Evolutionary conservation across 2,329 filamentous ascomycete genomes (phyloP).

Genomic region (Juglanconis juglandina): DNA sequence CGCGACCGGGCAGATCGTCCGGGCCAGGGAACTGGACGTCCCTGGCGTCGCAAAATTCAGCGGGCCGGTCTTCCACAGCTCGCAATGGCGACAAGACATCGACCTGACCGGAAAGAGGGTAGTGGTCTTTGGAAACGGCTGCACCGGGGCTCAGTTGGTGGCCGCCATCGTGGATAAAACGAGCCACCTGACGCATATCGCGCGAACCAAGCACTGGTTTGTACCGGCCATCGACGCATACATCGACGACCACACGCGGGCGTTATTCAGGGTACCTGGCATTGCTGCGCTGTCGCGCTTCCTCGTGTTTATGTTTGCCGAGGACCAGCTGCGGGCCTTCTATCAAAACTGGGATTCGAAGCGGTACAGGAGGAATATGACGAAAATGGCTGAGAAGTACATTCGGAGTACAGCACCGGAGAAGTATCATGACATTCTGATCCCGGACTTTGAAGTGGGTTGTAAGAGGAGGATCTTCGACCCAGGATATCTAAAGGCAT

Average conservation of each 20-base stretch:
- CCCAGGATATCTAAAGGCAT: slow-evolving; percentile 48
- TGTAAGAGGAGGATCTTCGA: slow-evolving; percentile 65
- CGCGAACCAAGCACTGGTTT: slow-evolving; percentile 42
- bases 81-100: slow-evolving; percentile 26
- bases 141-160: slow-evolving; percentile 34
- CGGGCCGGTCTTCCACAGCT: slow-evolving; percentile 31
- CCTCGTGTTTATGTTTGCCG: slow-evolving; percentile 37
- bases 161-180: slow-evolving; percentile 31
- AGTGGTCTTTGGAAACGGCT: slow-evolving; percentile 34
- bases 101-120: slow-evolving; percentile 28
- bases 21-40: slow-evolving; percentile 31
- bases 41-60: slow-evolving; percentile 28
- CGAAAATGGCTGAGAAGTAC: slow-evolving; percentile 38
- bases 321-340: slow-evolving; percentile 35
- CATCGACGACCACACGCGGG: slow-evolving; percentile 43
- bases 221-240: slow-evolving; percentile 57
- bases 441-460: slow-evolving; percentile 59
- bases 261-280: slow-evolving; percentile 46
- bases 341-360: slow-evolving; percentile 33
- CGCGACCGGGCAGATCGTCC: slow-evolving; percentile 32
- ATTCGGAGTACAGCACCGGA: slow-evolving; percentile 46
- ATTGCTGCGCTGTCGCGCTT: slow-evolving; percentile 36
- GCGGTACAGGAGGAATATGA: slow-evolving; percentile 33
- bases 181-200: slow-evolving; percentile 37
- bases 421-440: slow-evolving; percentile 59